Percentiles rank a stretch among this genome's conserved stretches.
These are phyloP conservation scores for Lobosporangium transversale DNA, from an alignment of 192 early-diverging fungal genomes.

Conservation along the genomic window DNA sequence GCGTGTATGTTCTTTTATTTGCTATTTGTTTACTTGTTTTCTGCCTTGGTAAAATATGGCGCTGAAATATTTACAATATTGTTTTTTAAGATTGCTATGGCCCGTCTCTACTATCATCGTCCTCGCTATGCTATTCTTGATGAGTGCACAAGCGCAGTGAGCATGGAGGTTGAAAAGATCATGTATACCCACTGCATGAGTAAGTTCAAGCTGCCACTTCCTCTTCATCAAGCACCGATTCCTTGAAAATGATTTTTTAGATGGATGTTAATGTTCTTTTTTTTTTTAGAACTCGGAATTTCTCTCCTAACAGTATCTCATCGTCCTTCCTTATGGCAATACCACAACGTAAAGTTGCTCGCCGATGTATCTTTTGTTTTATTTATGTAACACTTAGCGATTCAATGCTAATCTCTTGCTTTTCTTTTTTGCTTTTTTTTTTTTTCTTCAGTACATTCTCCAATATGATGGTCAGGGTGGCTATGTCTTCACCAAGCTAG, in stretches of 20 bases:
- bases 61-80: not conserved
- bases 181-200: slow-evolving; percentile 86
- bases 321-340: slow-evolving; percentile 94
- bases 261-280: no score
- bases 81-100: slow-evolving; percentile 84
- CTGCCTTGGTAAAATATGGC: not conserved
- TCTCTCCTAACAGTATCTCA: slow-evolving; percentile 95
- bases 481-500: slow-evolving; percentile 91
- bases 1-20: slow-evolving; percentile 58
- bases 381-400: not conserved
- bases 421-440: not conserved
- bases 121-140: slow-evolving; percentile 97
- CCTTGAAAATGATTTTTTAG: not conserved
- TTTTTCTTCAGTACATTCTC: slow-evolving; percentile 66
- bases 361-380: not conserved
- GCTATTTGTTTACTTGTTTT: slow-evolving; percentile 19
- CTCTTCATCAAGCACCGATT: not conserved
- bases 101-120: slow-evolving; percentile 95
- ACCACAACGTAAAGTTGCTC: slow-evolving; percentile 76
- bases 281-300: slow-evolving; percentile 72
- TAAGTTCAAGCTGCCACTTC: slow-evolving; percentile 9
- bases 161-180: slow-evolving; percentile 92
- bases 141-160: slow-evolving; percentile 91
- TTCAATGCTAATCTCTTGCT: not conserved
- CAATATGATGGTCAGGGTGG: slow-evolving; percentile 98